phyloP scores from a whole-genome alignment of 2,329 filamentous ascomycete genomes.

The Penicillium sp. region DNA sequence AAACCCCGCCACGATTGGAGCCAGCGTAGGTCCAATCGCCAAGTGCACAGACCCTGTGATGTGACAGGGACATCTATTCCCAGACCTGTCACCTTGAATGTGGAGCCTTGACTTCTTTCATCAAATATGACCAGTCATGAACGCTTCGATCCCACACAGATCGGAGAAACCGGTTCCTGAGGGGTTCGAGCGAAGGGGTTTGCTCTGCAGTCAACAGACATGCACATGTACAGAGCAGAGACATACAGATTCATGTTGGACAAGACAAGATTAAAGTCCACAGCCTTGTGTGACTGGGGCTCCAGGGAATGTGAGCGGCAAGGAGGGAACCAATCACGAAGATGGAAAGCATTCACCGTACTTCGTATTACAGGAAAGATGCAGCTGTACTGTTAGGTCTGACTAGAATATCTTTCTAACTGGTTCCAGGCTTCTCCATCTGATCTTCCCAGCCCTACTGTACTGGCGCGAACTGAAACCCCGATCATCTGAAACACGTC shows the following conservation, averaged over 20 bases:
- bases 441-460: background rate
- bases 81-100: background rate
- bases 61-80: background rate
- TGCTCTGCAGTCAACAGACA: too few relatives aligned
- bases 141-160: slow-evolving; percentile 4
- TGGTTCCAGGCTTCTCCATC: background rate
- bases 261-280: background rate
- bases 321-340: too few relatives aligned
- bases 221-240: too few relatives aligned
- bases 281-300: background rate
- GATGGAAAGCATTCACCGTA: too few relatives aligned
- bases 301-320: background rate
- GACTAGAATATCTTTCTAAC: background rate
- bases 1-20: background rate
- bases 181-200: too few relatives aligned
- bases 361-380: too few relatives aligned
- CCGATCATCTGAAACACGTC: slow-evolving; percentile 1
- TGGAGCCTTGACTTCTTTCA: background rate
- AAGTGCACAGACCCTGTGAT: background rate
- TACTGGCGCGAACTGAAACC: slow-evolving; percentile 11
- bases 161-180: background rate
- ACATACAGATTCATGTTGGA: background rate
- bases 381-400: too few relatives aligned
- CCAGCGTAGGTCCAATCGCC: background rate
- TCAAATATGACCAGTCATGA: slow-evolving; percentile 20